Conservation (phyloP, 148 eudicot species). For the Diospyros kaki region DNA sequence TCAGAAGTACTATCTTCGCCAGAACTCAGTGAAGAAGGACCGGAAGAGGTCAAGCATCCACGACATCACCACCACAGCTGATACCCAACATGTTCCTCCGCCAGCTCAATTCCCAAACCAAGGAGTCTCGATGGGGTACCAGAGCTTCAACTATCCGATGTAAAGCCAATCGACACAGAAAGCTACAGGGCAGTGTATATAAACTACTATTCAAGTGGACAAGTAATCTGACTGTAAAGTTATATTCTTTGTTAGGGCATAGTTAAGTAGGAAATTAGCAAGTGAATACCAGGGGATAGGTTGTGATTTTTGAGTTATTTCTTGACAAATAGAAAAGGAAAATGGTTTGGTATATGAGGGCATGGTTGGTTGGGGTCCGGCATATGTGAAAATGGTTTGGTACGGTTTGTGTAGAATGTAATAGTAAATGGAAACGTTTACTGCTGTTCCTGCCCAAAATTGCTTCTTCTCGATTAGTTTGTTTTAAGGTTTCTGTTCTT, state of each 20-base stretch:
- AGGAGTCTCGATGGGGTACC: conserved; percentile 27
- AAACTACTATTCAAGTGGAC: not conserved
- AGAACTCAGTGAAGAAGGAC: conserved; percentile 52
- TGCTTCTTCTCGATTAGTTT: too few relatives aligned
- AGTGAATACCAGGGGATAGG: conserved; percentile 1
- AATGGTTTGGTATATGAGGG: too few relatives aligned
- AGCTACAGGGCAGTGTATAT: not conserved
- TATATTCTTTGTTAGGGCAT: conserved; percentile 11
- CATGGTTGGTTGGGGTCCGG: too few relatives aligned
- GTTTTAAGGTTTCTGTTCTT: too few relatives aligned
- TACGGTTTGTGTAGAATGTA: too few relatives aligned
- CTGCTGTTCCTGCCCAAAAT: too few relatives aligned
- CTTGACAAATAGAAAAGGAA: too few relatives aligned
- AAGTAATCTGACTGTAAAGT: conserved; percentile 10
- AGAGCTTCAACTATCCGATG: conserved; percentile 24
- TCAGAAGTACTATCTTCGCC: conserved; percentile 62
- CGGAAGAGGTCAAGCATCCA: conserved; percentile 72
- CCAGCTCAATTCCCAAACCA: conserved; percentile 27
- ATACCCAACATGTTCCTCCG: conserved; percentile 34
- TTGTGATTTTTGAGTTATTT: conserved; percentile 1
- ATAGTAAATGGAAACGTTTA: too few relatives aligned
- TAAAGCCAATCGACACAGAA: conserved; percentile 4
- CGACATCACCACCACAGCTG: conserved; percentile 52
- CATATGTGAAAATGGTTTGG: too few relatives aligned
- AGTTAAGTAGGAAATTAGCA: conserved; percentile 11